Conservation (phyloP, 2,329 filamentous ascomycete genomes). For the Tolypocladium guangdongense region DNA sequence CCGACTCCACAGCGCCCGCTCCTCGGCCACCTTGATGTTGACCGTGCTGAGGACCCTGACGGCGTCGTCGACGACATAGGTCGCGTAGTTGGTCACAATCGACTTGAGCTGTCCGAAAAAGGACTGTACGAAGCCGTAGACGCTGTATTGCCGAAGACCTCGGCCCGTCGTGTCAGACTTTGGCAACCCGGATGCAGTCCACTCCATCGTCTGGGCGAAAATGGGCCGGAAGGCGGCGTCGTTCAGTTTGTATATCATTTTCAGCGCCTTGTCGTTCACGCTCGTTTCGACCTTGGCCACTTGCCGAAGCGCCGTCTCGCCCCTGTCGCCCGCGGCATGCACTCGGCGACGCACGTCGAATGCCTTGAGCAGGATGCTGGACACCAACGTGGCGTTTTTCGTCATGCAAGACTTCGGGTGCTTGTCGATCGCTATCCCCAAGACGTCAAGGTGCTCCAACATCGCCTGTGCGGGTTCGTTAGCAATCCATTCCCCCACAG, state of each 20-base stretch:
- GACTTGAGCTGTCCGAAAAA: constrained; percentile 86
- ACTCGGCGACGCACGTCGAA: constrained; percentile 57
- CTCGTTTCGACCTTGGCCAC: constrained; percentile 51
- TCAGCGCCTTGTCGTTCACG: constrained; percentile 62
- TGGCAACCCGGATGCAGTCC: constrained; percentile 52
- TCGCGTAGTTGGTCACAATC: constrained; percentile 86
- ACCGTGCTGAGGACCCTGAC: constrained; percentile 47
- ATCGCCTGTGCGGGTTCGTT: constrained; percentile 42
- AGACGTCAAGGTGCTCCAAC: constrained; percentile 56
- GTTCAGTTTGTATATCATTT: constrained; percentile 95
- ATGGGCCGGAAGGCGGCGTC: constrained; percentile 87
- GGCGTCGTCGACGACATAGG: constrained; percentile 69
- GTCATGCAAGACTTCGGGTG: constrained; percentile 69
- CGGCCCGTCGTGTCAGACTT: constrained; percentile 50
- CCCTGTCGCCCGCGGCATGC: constrained; percentile 33
- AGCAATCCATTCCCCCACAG: neutral
- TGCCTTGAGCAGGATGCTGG: constrained; percentile 47
- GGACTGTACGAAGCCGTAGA: constrained; percentile 68
- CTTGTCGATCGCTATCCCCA: constrained; percentile 62
- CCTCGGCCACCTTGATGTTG: constrained; percentile 36
- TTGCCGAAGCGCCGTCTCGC: constrained; percentile 31
- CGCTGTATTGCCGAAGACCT: constrained; percentile 55
- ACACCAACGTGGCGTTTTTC: constrained; percentile 62
- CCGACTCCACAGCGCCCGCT: constrained; percentile 53
- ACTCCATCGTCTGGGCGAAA: constrained; percentile 78